Evolutionary conservation across 208 protist genomes (phyloP).

Genomic region (Leishmania braziliensis): DNA sequence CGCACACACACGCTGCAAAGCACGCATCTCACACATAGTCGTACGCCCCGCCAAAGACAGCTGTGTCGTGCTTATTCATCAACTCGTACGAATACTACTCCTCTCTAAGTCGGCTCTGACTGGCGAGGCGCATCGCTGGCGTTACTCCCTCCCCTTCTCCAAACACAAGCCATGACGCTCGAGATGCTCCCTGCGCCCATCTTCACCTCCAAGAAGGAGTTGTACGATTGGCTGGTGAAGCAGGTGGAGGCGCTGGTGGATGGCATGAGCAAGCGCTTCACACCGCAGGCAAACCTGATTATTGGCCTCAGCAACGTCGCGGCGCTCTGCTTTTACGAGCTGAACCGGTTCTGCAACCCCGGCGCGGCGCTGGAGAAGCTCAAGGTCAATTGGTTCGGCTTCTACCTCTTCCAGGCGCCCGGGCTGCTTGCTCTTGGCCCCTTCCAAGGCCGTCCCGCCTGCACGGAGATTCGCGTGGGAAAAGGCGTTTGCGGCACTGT

Average conservation of each 20-base stretch:
- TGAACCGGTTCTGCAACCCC: slow-evolving; percentile 61
- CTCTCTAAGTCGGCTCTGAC: neutral
- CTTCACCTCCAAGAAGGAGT: slow-evolving; percentile 54
- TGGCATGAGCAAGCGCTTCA: slow-evolving; percentile 46
- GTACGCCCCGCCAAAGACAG: neutral
- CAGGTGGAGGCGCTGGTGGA: slow-evolving; percentile 54
- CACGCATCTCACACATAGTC: neutral
- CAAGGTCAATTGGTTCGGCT: slow-evolving; percentile 93
- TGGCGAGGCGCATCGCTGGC: neutral
- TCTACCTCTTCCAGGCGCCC: slow-evolving; percentile 86
- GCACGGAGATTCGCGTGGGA: slow-evolving; percentile 85
- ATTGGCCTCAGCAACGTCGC: slow-evolving; percentile 78
- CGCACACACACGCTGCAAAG: neutral
- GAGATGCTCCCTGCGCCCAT: slow-evolving; percentile 22
- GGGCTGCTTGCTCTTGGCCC: slow-evolving; percentile 90
- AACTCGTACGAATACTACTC: neutral
- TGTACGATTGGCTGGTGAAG: slow-evolving; percentile 67
- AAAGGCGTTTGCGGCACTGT: slow-evolving; percentile 91
- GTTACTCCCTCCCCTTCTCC: neutral
- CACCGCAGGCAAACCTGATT: slow-evolving; percentile 62
- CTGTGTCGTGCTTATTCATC: neutral
- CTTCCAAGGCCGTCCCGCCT: slow-evolving; percentile 94
- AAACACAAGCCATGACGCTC: slow-evolving; percentile 15
- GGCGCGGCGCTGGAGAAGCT: slow-evolving; percentile 52
- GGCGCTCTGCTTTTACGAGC: slow-evolving; percentile 81